Percentiles rank a stretch among this genome's conserved stretches.
Conservation (phyloP, 2,329 filamentous ascomycete species). For the Trichothecium roseum region DNA sequence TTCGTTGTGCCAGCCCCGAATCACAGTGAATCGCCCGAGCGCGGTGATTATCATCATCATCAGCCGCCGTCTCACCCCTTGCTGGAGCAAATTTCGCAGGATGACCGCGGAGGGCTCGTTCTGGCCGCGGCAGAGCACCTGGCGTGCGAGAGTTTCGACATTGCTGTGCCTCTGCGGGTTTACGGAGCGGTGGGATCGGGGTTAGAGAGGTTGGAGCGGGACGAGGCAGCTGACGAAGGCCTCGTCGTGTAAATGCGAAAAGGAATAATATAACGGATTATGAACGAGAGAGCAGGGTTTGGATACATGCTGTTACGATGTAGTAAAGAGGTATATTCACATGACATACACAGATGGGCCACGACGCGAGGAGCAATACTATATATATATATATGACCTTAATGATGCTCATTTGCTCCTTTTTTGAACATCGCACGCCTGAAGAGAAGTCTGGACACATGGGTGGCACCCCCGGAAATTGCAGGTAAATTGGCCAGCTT, state of each 20-base stretch:
- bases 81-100: conserved; percentile 69
- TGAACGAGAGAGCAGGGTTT: conserved; percentile 1
- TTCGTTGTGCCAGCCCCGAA: conserved; percentile 66
- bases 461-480: too few relatives aligned
- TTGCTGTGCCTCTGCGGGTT: conserved; percentile 72
- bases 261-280: not conserved
- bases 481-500: too few relatives aligned
- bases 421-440: too few relatives aligned
- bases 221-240: conserved; percentile 40
- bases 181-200: conserved; percentile 56
- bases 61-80: conserved; percentile 31
- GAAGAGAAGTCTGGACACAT: too few relatives aligned
- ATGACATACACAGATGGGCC: too few relatives aligned
- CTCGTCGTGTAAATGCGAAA: conserved; percentile 25
- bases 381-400: too few relatives aligned
- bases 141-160: conserved; percentile 82
- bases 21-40: not conserved
- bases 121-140: conserved; percentile 70
- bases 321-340: too few relatives aligned
- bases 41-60: too few relatives aligned
- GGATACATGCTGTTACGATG: too few relatives aligned
- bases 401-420: too few relatives aligned
- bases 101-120: conserved; percentile 65
- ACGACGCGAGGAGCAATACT: too few relatives aligned
- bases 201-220: conserved; percentile 44